Conservation (phyloP, 2,329 filamentous ascomycete genomes). For the Bipolaris oryzae region DNA sequence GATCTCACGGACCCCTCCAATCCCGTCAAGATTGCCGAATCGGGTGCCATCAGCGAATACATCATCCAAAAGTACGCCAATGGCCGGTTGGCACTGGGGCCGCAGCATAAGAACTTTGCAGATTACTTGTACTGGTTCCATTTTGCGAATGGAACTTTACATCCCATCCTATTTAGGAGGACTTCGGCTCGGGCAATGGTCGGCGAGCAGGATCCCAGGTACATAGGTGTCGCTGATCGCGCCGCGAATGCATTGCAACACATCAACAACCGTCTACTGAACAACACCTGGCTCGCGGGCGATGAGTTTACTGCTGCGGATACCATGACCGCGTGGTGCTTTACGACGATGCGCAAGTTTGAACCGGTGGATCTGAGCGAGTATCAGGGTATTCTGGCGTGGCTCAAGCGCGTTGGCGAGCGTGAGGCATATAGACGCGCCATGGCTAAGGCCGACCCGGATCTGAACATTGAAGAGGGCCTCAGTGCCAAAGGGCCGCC, state of each 20-base stretch:
- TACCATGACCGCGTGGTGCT: constrained; percentile 65
- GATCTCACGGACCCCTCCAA: constrained; percentile 55
- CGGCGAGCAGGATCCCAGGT: constrained; percentile 43
- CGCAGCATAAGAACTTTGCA: constrained; percentile 58
- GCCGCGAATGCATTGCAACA: constrained; percentile 50
- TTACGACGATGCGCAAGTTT: constrained; percentile 67
- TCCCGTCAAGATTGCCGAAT: constrained; percentile 63
- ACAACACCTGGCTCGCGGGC: constrained; percentile 64
- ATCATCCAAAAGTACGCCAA: constrained; percentile 59
- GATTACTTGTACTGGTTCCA: constrained; percentile 71
- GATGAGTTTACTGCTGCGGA: constrained; percentile 69
- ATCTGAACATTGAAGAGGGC: constrained; percentile 43
- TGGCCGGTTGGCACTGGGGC: constrained; percentile 56
- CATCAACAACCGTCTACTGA: constrained; percentile 57
- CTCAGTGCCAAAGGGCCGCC: constrained; percentile 38
- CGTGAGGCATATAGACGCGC: constrained; percentile 48
- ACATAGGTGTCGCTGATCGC: constrained; percentile 42
- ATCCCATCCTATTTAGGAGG: constrained; percentile 44
- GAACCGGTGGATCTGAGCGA: constrained; percentile 46
- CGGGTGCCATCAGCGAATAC: constrained; percentile 66
- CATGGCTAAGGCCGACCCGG: constrained; percentile 64
- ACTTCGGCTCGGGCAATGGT: constrained; percentile 39
- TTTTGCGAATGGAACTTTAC: constrained; percentile 55
- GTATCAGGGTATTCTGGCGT: constrained; percentile 40
- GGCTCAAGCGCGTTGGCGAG: constrained; percentile 35